Base-by-base conservation (phyloP, 2,329 filamentous ascomycete genomes). In the Sordariomycetes sp. region DNA sequence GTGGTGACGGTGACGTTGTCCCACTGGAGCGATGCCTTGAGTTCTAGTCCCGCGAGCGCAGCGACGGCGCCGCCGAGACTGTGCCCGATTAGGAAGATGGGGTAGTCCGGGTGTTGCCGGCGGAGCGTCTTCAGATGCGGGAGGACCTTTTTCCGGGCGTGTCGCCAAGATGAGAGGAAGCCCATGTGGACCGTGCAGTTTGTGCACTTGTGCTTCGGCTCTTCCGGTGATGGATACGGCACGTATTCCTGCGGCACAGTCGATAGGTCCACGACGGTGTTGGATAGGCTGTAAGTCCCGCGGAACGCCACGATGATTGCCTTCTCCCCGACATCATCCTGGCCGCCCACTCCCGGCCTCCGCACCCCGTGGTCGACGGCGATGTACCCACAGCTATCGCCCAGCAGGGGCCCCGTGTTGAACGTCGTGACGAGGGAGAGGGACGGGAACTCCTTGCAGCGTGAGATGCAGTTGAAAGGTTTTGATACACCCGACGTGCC, bases 131-230 rank as follows among this genome's bases (percentile, higher is more conserved):
- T 73, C 3, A 99, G 72, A 32, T 84, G 74, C 0, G 86, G 80
- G 17, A 96, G 69, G 32, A 99, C 81, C 2, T 79, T 72, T 34
- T 78, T 72, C 54, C 89, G 81, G 0, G 91, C 88, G 65, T 85
- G 83, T 55, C 79, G 74, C 92, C 94, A 99, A 0, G 90, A 91
- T 17, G 80, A 77, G 66, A 94, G 81, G 70, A 99, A 99, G 20
- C 94, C 94, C 60, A 83, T 84, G 68, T 99, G 94, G 1, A 97
- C 92, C 5, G 89, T 95, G 69, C 94, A 99, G 68, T 96, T 92
- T 7, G 74, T 69, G 70, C 94, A 99, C 62, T 76, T 79, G 25
- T 78, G 75, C 45, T 73, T 67, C 7, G 66, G 63, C 35, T 65
- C 62, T 48, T 75, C 74, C 0, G 76, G 75, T 1, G 80, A 77